Percentiles rank a stretch among this genome's conserved stretches.
Conservation (phyloP, 148 eudicot species). For the Oxyria digyna region DNA sequence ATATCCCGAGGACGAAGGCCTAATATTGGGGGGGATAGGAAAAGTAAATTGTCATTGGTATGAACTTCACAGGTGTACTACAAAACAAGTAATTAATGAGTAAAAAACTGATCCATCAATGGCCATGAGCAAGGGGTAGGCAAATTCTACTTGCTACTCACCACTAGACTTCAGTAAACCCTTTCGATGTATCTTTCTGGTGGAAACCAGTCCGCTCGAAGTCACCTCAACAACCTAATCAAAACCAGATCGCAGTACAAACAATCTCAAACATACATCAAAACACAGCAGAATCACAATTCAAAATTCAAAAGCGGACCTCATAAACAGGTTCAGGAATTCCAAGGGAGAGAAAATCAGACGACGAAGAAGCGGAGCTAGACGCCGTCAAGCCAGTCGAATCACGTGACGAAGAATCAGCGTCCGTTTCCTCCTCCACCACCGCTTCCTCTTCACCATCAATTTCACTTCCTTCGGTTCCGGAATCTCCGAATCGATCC, state of each 20-base stretch:
- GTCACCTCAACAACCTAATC: constrained; percentile 83
- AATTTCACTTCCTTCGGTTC: constrained; percentile 10
- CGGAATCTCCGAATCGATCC: constrained; percentile 26
- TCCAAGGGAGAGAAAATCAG: constrained; percentile 49
- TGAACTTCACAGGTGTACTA: too few species aligned
- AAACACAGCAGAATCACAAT: too few species aligned
- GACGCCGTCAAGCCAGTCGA: constrained; percentile 12
- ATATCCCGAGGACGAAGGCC: constrained; percentile 98
- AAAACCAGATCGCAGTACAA: neutral
- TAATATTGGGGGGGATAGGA: constrained; percentile 11
- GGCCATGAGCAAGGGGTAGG: neutral
- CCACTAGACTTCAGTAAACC: constrained; percentile 83
- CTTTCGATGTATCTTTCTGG: constrained; percentile 60
- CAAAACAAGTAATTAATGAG: neutral
- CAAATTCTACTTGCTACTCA: constrained; percentile 21
- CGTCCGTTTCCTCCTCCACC: constrained; percentile 8
- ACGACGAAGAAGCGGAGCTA: constrained; percentile 11
- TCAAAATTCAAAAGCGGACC: constrained; percentile 26
- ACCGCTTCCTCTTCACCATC: constrained; percentile 14
- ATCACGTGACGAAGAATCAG: constrained; percentile 5
- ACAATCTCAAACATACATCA: neutral
- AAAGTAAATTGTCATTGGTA: neutral
- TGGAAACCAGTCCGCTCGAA: constrained; percentile 60
- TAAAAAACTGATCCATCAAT: neutral
- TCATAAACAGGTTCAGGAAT: constrained; percentile 90